Evolutionary conservation across 1,284 basidiomycete species (phyloP).

Genomic region (Papiliotrema flavescens): DNA sequence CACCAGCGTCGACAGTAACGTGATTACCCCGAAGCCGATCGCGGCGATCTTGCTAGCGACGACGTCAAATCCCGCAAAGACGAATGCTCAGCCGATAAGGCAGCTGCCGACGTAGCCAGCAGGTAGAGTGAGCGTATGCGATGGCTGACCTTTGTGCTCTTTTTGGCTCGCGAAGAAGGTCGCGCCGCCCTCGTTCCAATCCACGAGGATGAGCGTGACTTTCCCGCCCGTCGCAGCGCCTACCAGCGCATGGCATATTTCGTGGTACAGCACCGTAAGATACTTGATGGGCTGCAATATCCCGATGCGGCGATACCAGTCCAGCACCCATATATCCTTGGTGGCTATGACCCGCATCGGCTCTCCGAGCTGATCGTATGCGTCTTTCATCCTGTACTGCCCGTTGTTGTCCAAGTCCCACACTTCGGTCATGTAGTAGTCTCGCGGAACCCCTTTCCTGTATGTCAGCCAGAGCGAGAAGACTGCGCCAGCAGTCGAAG

Average conservation of each 20-base stretch:
- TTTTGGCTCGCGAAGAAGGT: constrained; percentile 7
- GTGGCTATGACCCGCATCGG: neutral
- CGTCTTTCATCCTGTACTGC: neutral
- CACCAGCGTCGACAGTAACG: constrained; percentile 9
- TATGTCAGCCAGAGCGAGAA: neutral
- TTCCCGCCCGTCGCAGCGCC: constrained; percentile 21
- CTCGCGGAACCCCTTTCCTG: constrained; percentile 9
- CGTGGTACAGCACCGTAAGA: constrained; percentile 37
- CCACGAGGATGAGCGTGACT: neutral
- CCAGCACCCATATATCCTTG: neutral
- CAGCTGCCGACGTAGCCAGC: constrained; percentile 37
- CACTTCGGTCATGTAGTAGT: neutral
- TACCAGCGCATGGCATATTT: constrained; percentile 34
- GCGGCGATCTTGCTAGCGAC: constrained; percentile 18
- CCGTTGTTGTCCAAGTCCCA: neutral
- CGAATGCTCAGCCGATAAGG: constrained; percentile 24
- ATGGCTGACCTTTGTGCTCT: constrained; percentile 7
- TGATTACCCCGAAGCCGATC: constrained; percentile 6
- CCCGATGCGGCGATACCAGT: neutral
- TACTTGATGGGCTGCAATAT: constrained; percentile 25
- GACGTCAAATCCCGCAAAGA: constrained; percentile 29
- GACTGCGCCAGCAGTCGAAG: neutral
- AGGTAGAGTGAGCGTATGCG: constrained; percentile 17
- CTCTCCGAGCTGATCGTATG: neutral
- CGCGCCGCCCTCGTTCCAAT: constrained; percentile 16